phyloP scores from a whole-genome alignment of 495 filamentous ascomycete genomes.

The Penicillium lividum region DNA sequence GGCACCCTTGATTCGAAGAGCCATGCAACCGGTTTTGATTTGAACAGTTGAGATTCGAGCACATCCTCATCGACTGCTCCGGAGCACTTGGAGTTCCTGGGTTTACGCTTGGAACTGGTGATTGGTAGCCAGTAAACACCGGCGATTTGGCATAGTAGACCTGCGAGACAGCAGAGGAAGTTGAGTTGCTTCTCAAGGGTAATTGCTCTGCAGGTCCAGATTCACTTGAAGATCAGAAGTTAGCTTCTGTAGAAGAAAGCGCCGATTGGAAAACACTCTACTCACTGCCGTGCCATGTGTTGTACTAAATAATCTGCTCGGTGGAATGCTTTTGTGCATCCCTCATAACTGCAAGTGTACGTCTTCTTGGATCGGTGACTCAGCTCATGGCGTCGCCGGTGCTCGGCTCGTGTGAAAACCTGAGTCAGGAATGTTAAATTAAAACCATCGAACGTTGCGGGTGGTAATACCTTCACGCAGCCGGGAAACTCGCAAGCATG shows the following conservation, averaged over 20 bases:
- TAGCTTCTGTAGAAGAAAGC: background rate
- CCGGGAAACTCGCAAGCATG: slow-evolving; percentile 65
- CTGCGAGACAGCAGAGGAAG: slow-evolving; percentile 4
- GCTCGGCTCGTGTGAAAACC: slow-evolving; percentile 85
- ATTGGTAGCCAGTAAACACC: background rate
- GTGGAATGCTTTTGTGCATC: slow-evolving; percentile 81
- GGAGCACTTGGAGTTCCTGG: background rate
- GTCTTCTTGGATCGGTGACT: slow-evolving; percentile 74
- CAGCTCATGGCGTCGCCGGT: slow-evolving; percentile 79
- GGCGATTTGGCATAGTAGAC: background rate
- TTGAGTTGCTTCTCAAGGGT: slow-evolving; percentile 6
- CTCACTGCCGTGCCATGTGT: slow-evolving; percentile 83
- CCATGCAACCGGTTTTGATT: background rate
- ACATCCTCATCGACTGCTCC: background rate
- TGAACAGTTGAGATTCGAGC: slow-evolving; percentile 2
- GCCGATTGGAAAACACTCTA: background rate
- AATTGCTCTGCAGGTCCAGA: background rate
- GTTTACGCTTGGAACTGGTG: background rate
- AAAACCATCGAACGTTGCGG: slow-evolving; percentile 11
- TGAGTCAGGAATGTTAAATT: slow-evolving; percentile 25
- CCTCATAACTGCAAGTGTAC: slow-evolving; percentile 62
- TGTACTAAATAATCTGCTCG: slow-evolving; percentile 74
- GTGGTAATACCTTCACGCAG: slow-evolving; percentile 59
- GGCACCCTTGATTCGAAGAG: background rate
- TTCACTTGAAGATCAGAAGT: background rate